Evolutionary conservation across 805 yeast genomes (phyloP), one percentile per base, ranked within the genome.

Genomic region (Saccharomycopsis fodiens): DNA sequence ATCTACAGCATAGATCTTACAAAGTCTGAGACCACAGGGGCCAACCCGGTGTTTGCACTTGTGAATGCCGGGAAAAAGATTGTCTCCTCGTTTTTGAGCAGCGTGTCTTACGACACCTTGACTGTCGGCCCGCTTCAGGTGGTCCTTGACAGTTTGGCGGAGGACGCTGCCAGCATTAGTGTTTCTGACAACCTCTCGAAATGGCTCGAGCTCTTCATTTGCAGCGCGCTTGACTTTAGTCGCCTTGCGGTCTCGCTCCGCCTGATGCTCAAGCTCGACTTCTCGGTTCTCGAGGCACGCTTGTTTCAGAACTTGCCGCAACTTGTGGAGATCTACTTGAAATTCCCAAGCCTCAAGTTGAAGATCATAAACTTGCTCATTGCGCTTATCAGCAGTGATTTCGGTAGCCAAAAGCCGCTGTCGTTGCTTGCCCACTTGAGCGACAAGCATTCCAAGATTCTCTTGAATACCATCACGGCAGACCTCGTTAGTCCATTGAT

Each of bases 351-450:
- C 0, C 64, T 80, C 47, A 74, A 86, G 48, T 60, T 63, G 27
- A 65, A 66, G 8, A 66, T 85, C 1, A 61, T 85, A 29, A 72
- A 71, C 35, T 58, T 87, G 31, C 60, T 86, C 15, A 73, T 81
- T 3, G 66, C 73, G 3, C 59, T 85, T 35, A 78, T 84, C 1
- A 68, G 67, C 36, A 79, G 78, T 0, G 63, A 66, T 22, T 46
- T 42, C 27, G 27, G 29, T 25, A 21, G 23, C 7, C 42, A 32
- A 10, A 57, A 75, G 22, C 74, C 80, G 29, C 95, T 95, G 3
- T 87, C 96, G 1, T 64, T 91, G 40, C 67, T 91, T 34, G 84
- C 97, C 0, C 86, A 86, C 58, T 64, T 91, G 44, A 93, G 95
- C 3, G 67, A 73, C n/a, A 67, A 70, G 16, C 72, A 76, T 52